Evolutionary conservation across 306 rosid species (phyloP).

Genomic region (Cicer arietinum): DNA sequence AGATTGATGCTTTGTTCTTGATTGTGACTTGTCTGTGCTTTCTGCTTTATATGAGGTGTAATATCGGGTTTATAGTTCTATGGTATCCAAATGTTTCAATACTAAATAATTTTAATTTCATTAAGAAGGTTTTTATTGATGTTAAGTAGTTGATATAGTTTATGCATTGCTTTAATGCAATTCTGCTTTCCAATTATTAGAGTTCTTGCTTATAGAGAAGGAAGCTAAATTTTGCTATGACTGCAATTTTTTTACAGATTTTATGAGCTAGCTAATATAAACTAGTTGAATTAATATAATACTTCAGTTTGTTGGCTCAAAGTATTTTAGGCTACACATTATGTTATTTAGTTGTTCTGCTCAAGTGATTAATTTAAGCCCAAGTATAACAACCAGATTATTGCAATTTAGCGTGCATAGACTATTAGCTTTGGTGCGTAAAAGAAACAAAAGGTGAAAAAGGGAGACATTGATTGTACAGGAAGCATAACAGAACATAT

Average conservation of each 20-base stretch:
- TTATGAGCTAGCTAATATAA: neutral
- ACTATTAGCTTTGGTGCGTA: too few species aligned
- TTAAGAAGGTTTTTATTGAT: neutral
- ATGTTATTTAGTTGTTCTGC: constrained; percentile 4
- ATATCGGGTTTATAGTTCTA: constrained; percentile 3
- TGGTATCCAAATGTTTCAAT: neutral
- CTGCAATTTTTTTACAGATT: neutral
- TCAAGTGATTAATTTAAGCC: constrained; percentile 15
- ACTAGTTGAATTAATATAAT: neutral
- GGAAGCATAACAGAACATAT: constrained; percentile 16
- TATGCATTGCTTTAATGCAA: neutral
- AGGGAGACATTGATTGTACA: neutral
- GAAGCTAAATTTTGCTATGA: neutral
- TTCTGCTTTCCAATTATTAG: neutral
- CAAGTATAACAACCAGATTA: neutral
- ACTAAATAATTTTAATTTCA: constrained; percentile 19
- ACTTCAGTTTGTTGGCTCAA: neutral
- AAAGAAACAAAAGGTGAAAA: too few species aligned
- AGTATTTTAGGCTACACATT: neutral
- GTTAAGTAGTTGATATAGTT: neutral
- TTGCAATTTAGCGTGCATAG: constrained; percentile 22
- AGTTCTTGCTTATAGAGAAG: neutral
- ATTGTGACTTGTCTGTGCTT: constrained; percentile 28
- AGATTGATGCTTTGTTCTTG: constrained; percentile 32
- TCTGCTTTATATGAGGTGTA: constrained; percentile 29